Evolutionary conservation across 495 filamentous ascomycete species (phyloP).

Genomic region (Acidiella bohemica): DNA sequence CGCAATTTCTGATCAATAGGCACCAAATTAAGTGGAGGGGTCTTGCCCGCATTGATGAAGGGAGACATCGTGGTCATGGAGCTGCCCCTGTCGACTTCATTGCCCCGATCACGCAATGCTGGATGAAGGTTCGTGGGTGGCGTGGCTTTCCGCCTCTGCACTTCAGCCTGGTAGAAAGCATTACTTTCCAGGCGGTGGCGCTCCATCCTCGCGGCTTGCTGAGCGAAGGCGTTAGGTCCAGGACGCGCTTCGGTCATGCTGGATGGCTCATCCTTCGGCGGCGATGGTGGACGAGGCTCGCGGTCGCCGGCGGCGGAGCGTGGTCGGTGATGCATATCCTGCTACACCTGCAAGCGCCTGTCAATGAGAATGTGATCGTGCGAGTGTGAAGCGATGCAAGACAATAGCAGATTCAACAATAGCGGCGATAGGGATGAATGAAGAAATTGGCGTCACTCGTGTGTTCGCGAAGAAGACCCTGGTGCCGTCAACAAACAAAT

Average conservation of each 20-base stretch:
- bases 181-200: slow-evolving; percentile 16
- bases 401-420: too few species aligned
- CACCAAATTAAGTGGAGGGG: slow-evolving; percentile 8
- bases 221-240: slow-evolving; percentile 19
- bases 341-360: too few species aligned
- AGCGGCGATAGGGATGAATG: too few species aligned
- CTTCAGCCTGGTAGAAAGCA: slow-evolving; percentile 21
- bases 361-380: too few species aligned
- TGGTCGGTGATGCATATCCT: background rate
- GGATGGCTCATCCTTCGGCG: background rate
- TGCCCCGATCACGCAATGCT: slow-evolving; percentile 3
- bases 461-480: background rate
- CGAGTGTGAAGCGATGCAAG: too few species aligned
- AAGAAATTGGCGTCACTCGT: too few species aligned
- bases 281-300: background rate
- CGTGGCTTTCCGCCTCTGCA: slow-evolving; percentile 8
- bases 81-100: background rate
- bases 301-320: too few species aligned
- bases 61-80: slow-evolving; percentile 18
- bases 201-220: slow-evolving; percentile 10
- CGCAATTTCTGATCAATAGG: slow-evolving; percentile 6
- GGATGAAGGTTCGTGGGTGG: slow-evolving; percentile 9
- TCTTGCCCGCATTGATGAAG: slow-evolving; percentile 17
- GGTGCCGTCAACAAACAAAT: too few species aligned
- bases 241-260: slow-evolving; percentile 10